Evolutionary conservation across 2,329 filamentous ascomycete genomes (phyloP).

Genomic region (Rosellinia necatrix): DNA sequence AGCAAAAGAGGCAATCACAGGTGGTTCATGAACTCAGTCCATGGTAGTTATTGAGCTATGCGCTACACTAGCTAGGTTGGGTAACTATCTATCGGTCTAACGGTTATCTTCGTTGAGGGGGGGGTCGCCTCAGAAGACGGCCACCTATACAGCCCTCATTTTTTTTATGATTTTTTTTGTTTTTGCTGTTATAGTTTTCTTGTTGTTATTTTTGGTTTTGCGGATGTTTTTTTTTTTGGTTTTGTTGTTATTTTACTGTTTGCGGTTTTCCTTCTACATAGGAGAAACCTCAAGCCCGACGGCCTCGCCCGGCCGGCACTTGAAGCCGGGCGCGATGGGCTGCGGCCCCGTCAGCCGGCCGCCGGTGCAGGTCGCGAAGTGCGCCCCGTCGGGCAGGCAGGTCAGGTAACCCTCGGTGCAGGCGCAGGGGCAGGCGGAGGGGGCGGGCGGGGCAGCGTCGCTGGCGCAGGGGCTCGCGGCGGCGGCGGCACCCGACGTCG

Average conservation of each 20-base stretch:
- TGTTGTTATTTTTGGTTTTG: too few relatives aligned
- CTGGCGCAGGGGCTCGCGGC: background rate
- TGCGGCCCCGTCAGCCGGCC: constrained; percentile 30
- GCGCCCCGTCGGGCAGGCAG: constrained; percentile 31
- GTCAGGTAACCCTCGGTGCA: constrained; percentile 35
- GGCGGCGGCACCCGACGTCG: background rate
- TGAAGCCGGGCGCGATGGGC: constrained; percentile 30
- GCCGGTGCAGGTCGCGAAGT: constrained; percentile 35
- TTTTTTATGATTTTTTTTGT: too few relatives aligned
- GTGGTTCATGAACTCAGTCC: too few relatives aligned
- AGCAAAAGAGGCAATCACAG: too few relatives aligned
- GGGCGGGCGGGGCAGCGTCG: background rate
- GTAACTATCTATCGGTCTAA: too few relatives aligned
- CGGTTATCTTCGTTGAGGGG: too few relatives aligned
- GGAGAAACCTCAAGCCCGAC: constrained; percentile 32
- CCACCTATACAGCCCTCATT: too few relatives aligned
- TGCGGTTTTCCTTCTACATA: background rate
- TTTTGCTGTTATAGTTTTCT: too few relatives aligned
- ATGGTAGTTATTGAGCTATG: too few relatives aligned
- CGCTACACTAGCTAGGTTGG: too few relatives aligned
- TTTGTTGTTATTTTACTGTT: background rate
- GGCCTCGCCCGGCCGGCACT: constrained; percentile 30
- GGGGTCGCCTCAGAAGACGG: too few relatives aligned
- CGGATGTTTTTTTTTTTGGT: too few relatives aligned
- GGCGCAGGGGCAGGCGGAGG: background rate